phyloP scores from a whole-genome alignment of 192 early-diverging fungal species.

The Coemansia sp. region DNA sequence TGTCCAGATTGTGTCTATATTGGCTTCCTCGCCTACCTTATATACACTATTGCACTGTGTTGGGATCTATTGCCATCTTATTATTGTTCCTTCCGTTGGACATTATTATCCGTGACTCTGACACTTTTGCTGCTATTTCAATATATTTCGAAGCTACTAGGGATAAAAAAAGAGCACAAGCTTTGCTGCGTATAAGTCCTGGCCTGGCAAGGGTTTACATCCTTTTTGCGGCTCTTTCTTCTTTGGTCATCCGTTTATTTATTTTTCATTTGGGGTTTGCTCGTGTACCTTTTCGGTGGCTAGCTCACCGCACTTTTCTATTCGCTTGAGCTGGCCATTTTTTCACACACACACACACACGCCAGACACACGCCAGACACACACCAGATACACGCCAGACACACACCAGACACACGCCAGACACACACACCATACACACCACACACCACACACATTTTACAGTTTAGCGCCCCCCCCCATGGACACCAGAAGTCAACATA shows the following conservation, averaged over 20 bases:
- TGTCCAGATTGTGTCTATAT: not conserved
- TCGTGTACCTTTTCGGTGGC: conserved; percentile 4
- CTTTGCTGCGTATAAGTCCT: not conserved
- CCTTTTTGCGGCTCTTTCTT: not conserved
- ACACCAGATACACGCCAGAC: too few species aligned
- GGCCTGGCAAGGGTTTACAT: not conserved
- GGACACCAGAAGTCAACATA: conserved; percentile 3
- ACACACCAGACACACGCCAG: too few species aligned
- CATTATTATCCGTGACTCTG: not conserved
- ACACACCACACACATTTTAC: too few species aligned
- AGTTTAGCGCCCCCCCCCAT: not conserved
- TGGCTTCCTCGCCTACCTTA: not conserved
- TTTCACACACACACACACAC: too few species aligned
- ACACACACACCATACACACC: too few species aligned
- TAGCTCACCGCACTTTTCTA: not conserved
- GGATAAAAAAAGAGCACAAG: not conserved
- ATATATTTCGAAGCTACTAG: not conserved
- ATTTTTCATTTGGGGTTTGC: not conserved
- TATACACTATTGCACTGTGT: conserved; percentile 9
- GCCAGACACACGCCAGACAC: too few species aligned
- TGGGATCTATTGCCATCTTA: not conserved
- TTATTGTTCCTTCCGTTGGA: not conserved
- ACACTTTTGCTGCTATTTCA: not conserved
- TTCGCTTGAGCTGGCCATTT: not conserved
- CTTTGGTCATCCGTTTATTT: not conserved